Evolutionary conservation across 2,329 filamentous ascomycete genomes (phyloP), one percentile per base, ranked within the genome.

Genomic region (Thermomyces lanuginosus): DNA sequence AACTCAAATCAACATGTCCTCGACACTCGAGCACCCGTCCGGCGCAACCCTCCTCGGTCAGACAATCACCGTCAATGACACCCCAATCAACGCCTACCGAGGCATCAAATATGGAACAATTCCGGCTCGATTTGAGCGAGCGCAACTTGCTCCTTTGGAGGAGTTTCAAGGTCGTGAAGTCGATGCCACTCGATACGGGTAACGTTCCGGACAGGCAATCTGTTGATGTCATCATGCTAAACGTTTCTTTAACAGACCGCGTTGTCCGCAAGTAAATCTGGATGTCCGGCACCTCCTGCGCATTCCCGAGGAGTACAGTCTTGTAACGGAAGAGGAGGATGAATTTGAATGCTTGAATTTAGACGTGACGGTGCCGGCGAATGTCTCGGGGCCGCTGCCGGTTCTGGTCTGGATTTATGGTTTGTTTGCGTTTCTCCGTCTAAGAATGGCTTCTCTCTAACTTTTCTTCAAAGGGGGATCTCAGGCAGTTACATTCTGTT

Each of bases 381-480:
- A 24, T 11, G 17, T 29, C 1, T 7, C 21, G 3, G 23, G 14
- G 0, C 29, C 32, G 2, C 27, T 59, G 0, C 59, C 58, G 1
- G 56, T 63, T 7, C 24, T 61, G 6, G 32, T 61, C 7, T 63
- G 58, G 56, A 56, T 63, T 9, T 54, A 63, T 32, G 60, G 59
- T 47, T 30, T 21, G 21, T 14, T 11, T 1, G 8, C 2, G 6
- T 20, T 1, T 10, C 5, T 11, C 13, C 7, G 8, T 8, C 3
- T 21, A 15, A 5, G 13, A 15, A 12, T 6, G 10, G 16, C 12
- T n/a, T 2, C 6, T 8, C 3, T 24, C 23, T 12, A 25, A 16
- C 10, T 17, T 1, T 4, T 21, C 9, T 19, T 8, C 15, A 13
- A 15, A 48, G 44, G 54, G 6, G 58, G 58, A 6, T 60, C 56